Conservation (phyloP, 169 alveolate species). For the Cyclospora cayetanensis region DNA sequence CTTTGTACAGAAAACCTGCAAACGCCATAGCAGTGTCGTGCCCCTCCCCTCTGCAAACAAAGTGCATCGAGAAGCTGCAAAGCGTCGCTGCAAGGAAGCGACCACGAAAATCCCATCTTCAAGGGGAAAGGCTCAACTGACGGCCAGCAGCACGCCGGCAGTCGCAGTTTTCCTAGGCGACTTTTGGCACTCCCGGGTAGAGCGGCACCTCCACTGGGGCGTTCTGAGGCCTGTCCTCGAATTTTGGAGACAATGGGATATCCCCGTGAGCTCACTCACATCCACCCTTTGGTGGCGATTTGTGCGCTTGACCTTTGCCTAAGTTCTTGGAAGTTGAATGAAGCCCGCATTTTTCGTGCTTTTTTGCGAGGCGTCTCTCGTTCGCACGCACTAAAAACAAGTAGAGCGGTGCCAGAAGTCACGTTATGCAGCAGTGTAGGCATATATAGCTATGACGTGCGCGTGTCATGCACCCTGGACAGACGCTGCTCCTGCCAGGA, state of each 20-base stretch:
- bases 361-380: too few species aligned
- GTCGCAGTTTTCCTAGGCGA: constrained; percentile 56
- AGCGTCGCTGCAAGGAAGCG: not conserved
- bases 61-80: too few species aligned
- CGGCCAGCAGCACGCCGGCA: not conserved
- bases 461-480: not conserved
- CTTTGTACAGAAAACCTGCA: constrained; percentile 42
- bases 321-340: too few species aligned
- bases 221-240: constrained; percentile 54
- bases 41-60: too few species aligned
- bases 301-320: too few species aligned
- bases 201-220: constrained; percentile 56
- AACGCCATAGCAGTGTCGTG: constrained; percentile 12
- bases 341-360: too few species aligned
- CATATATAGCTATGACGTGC: not conserved
- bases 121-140: not conserved
- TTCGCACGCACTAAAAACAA: too few species aligned
- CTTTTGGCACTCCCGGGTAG: constrained; percentile 60
- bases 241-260: constrained; percentile 57
- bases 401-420: too few species aligned
- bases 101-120: too few species aligned
- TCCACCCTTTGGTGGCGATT: not conserved
- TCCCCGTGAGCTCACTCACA: constrained; percentile 50
- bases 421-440: not conserved
- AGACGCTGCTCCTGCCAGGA: constrained; percentile 47